Base-by-base conservation (phyloP, 2,329 filamentous ascomycete genomes). In the Ophiocordyceps camponoti-floridani region DNA sequence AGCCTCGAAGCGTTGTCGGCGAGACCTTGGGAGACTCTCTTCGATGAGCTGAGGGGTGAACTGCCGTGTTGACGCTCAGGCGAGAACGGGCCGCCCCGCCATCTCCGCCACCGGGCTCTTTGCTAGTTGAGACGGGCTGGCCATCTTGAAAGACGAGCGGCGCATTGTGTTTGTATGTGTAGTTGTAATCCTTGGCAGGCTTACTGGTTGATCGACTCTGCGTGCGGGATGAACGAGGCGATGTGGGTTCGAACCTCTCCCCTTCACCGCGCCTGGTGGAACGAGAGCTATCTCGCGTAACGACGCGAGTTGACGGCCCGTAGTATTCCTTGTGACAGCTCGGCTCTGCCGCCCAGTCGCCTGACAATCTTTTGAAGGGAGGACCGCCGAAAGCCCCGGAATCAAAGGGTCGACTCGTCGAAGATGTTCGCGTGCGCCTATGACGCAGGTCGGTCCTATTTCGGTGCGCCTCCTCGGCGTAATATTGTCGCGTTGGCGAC, bases 201-300 rank as follows among this genome's bases (percentile, higher is more conserved):
- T 68, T 66, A 18, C 67, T 65, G 26, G 60, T 62, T 3, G 63
- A 65, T 31, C 61, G 60, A 16, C 55, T 63, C 7, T 59, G 54
- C 48, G 50, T 56, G 52, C 43, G 56, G 44, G 48, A 54, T 12
- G 43, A 41, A 33, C 47, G 45, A 14, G 50, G 47, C 2, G 55
- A 50, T 7, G 53, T 48, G 7, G 44, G 48, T 19, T 43, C 49
- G 8, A 47, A 35, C 12, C 46, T 47, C 4, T 56, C 53, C 8
- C 51, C 51, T 14, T 58, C 55, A 3, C 45, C 41, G 19, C 52
- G 50, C 37, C 48, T 50, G 44, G 57, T 53, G 0, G 53, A 46
- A 4, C 58, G 58, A 4, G 61, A 60, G 40, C 49, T 52, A 23
- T 61, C 61, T 43, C 53, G 58, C 30, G 54, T 58, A n/a, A 51